Evolutionary conservation across 106 monocot species (phyloP).

Genomic region (Dactylorhiza incarnata): DNA sequence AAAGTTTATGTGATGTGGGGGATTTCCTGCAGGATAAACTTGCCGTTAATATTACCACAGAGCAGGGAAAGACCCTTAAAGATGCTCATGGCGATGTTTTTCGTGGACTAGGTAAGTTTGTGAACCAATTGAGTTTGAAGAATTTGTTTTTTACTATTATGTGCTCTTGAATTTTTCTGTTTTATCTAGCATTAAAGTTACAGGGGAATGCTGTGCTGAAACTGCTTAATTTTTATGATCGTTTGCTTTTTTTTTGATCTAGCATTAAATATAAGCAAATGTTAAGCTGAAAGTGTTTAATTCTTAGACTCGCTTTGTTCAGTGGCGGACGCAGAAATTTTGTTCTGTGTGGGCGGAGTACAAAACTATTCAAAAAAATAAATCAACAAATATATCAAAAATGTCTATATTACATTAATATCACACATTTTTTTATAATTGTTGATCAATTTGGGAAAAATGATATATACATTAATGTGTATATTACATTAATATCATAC

Average conservation of each 20-base stretch:
- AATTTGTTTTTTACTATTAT: not conserved
- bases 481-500: no score
- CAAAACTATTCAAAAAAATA: no score
- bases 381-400: no score
- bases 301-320: not conserved
- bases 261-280: not conserved
- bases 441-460: no score
- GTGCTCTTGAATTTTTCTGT: not conserved
- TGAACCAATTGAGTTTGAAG: not conserved
- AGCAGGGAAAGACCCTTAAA: constrained; percentile 87
- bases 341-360: no score
- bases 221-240: not conserved
- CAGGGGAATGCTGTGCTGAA: not conserved
- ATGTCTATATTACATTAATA: no score
- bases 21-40: constrained; percentile 70
- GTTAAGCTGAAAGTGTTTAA: not conserved
- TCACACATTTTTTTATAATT: no score
- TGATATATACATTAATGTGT: no score
- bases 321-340: no score
- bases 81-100: constrained; percentile 99
- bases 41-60: constrained; percentile 82
- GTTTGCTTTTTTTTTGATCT: not conserved
- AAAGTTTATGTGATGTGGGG: not conserved
- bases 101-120: constrained; percentile 76
- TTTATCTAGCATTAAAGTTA: not conserved